Evolutionary conservation across 129 eudicot species (phyloP), one percentile per base, ranked within the genome.

Genomic region (Rutidosis leptorrhynchoides): DNA sequence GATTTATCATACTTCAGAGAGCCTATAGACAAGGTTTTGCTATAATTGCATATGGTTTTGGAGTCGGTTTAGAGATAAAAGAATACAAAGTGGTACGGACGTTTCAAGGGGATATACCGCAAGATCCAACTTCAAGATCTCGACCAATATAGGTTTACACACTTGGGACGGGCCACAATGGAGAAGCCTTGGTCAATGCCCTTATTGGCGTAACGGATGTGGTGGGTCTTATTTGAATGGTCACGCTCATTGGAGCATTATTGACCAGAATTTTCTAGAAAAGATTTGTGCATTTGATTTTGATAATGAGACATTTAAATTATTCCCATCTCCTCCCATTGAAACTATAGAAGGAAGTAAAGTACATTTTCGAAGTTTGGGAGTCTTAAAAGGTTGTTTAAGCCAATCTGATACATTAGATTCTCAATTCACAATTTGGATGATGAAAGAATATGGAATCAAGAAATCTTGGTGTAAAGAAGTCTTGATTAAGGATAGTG

Each of bases 401-500:
- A 70, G 87, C 25, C 42, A 81, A 1, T 79, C 66, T 23, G 74
- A 81, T 64, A 26, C 67, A 5, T 70, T 19, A 0, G 74, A 66
- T 7, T 53, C 61, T 5, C 73, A 73, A 25, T 62, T 83, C 23
- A 67, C 17, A 2, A 57, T 84, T 1, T 87, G 90, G 95, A 71
- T 67, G 60, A 83, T 81, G 83, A 81, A 81, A 64, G 84, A 83
- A 40, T 83, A 86, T 5, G 82, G 85, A 10, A 54, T 69, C 8
- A 70, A 76, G 45, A 25, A 23, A 3, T 87, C 83, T 24, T 87
- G 95, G 90, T 61, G 29, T 17, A 77, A 64, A 62, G 82, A 81
- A 53, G 49, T 68, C 48, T 82, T 79, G 40, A 74, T 83, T 24
- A 63, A 48, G 24, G 1, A 12, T 22, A 35, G 62, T 32, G 24